phyloP scores from a whole-genome alignment of 331 rosid genomes.

The Quercus phellos region DNA sequence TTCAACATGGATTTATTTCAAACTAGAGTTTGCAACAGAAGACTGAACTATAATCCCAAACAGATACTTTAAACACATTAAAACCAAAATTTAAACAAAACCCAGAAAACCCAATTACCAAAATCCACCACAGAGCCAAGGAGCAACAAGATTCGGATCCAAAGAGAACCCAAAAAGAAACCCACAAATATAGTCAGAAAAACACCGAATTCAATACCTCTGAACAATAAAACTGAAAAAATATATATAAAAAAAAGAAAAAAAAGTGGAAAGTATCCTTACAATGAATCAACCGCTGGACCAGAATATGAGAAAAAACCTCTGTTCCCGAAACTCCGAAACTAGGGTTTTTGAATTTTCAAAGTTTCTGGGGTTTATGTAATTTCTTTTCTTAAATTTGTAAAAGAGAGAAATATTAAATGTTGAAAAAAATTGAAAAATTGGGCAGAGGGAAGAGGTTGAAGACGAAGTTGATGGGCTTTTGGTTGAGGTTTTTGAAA shows the following conservation, averaged over 20 bases:
- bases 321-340: conserved; percentile 6
- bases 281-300: not conserved
- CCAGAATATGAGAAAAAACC: not conserved
- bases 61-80: not conserved
- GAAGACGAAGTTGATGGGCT: conserved; percentile 46
- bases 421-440: not conserved
- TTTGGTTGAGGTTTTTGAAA: conserved; percentile 3
- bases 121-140: not conserved
- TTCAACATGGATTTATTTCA: not conserved
- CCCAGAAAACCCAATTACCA: not conserved
- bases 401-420: not conserved
- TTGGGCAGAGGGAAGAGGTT: conserved; percentile 9
- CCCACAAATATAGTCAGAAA: not conserved
- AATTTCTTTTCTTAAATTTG: not conserved
- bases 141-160: not conserved
- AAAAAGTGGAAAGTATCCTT: not conserved
- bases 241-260: not conserved
- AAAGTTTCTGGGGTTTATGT: not conserved
- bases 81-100: not conserved
- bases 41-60: not conserved
- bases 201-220: not conserved
- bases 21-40: not conserved
- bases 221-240: not conserved
- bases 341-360: not conserved
- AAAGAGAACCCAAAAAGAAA: not conserved